Conservation (phyloP, 345 rosid species). For the Arabidopsis suecica region DNA sequence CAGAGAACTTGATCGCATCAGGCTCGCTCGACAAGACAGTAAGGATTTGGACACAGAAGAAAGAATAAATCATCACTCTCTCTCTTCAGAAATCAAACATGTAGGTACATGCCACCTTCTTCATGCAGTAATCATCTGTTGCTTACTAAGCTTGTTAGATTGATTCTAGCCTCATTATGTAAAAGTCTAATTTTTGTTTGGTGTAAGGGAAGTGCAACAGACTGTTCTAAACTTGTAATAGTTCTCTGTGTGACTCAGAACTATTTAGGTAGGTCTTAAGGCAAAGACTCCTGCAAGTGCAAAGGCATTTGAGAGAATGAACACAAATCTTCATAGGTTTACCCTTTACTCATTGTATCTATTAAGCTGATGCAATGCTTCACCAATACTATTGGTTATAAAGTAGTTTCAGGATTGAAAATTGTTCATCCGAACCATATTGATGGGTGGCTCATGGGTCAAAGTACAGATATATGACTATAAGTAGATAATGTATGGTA, state of each 20-base stretch:
- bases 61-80: conserved; percentile 37
- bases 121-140: background rate
- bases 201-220: conserved; percentile 8
- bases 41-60: conserved; percentile 84
- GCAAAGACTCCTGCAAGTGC: conserved; percentile 5
- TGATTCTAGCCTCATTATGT: conserved; percentile 15
- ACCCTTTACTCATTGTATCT: conserved; percentile 13
- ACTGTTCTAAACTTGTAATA: background rate
- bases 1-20: conserved; percentile 81
- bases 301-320: background rate
- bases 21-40: conserved; percentile 84
- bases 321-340: background rate
- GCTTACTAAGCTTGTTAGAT: background rate
- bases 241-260: conserved; percentile 1
- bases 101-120: background rate
- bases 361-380: conserved; percentile 8
- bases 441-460: background rate
- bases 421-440: conserved; percentile 9
- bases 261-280: background rate
- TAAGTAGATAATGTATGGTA: conserved; percentile 29
- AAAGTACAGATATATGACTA: conserved; percentile 12
- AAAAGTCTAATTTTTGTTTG: background rate
- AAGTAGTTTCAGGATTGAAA: background rate
- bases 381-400: background rate
- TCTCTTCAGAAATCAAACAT: conserved; percentile 9